Conservation (phyloP, 495 filamentous ascomycete genomes). For the Trypethelium eluteriae region DNA sequence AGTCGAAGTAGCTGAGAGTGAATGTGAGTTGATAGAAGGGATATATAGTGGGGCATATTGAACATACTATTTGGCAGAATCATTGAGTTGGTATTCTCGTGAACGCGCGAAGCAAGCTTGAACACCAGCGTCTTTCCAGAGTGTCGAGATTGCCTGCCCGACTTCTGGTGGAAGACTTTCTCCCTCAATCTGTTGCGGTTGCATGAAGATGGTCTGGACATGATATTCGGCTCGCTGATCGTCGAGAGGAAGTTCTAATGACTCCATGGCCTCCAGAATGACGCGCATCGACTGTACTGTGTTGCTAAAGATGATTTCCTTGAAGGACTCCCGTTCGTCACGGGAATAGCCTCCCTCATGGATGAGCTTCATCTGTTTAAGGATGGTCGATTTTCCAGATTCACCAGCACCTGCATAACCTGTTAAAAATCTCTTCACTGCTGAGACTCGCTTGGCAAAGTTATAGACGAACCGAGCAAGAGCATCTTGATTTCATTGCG, state of each 20-base stretch:
- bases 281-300: conserved; percentile 51
- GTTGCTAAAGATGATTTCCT: conserved; percentile 81
- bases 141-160: conserved; percentile 79
- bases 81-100: conserved; percentile 98
- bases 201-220: conserved; percentile 50
- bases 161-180: conserved; percentile 92
- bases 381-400: conserved; percentile 97
- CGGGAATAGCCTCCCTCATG: conserved; percentile 73
- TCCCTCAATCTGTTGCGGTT: conserved; percentile 49
- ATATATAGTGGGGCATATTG: conserved; percentile 29
- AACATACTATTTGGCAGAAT: conserved; percentile 94
- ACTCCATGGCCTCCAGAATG: conserved; percentile 94
- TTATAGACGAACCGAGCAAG: conserved; percentile 65
- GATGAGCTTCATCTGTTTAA: conserved; percentile 98
- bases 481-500: conserved; percentile 99
- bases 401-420: conserved; percentile 81
- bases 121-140: conserved; percentile 93
- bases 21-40: background rate
- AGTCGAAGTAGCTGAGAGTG: conserved; percentile 79
- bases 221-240: conserved; percentile 73
- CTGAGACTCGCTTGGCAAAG: background rate
- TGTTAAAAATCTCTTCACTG: background rate
- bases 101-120: conserved; percentile 83
- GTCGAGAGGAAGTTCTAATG: conserved; percentile 78
- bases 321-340: conserved; percentile 69